These are phyloP conservation scores for Metrosideros polymorpha DNA, from an alignment of 441 rosid genomes.

Conservation along the genomic window DNA sequence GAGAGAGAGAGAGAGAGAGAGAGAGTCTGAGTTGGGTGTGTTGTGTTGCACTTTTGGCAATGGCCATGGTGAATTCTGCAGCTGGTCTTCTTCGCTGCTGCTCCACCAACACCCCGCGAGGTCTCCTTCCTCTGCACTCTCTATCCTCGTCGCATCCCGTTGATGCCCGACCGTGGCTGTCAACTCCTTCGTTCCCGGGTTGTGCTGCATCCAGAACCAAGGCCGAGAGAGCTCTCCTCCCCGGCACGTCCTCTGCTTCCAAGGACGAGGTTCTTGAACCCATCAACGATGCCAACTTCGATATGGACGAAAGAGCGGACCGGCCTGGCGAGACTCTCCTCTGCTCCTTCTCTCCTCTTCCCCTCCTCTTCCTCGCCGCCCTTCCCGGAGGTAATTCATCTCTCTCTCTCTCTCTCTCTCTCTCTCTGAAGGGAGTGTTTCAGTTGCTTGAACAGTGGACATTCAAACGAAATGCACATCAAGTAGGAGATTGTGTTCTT, in stretches of 20 bases:
- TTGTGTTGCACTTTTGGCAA: not conserved
- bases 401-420: not conserved
- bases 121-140: slow-evolving; percentile 13
- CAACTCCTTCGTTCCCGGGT: rapidly evolving
- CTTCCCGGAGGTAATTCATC: slow-evolving; percentile 68
- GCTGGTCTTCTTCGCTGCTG: not conserved
- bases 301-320: slow-evolving; percentile 8
- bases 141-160: not conserved
- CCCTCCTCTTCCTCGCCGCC: slow-evolving; percentile 52
- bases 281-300: slow-evolving; percentile 2
- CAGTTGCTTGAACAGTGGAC: not conserved
- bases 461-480: not conserved
- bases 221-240: not conserved
- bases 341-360: slow-evolving; percentile 56
- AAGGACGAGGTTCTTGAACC: slow-evolving; percentile 10
- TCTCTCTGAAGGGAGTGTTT: not conserved
- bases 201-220: not conserved
- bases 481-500: not conserved
- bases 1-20: not conserved
- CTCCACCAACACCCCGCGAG: not conserved
- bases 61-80: slow-evolving; percentile 39
- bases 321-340: slow-evolving; percentile 32
- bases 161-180: not conserved
- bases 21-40: not conserved
- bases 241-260: slow-evolving; percentile 10